Base-by-base conservation (phyloP, 768 basidiomycete species). In the Butyriboletus loyo region DNA sequence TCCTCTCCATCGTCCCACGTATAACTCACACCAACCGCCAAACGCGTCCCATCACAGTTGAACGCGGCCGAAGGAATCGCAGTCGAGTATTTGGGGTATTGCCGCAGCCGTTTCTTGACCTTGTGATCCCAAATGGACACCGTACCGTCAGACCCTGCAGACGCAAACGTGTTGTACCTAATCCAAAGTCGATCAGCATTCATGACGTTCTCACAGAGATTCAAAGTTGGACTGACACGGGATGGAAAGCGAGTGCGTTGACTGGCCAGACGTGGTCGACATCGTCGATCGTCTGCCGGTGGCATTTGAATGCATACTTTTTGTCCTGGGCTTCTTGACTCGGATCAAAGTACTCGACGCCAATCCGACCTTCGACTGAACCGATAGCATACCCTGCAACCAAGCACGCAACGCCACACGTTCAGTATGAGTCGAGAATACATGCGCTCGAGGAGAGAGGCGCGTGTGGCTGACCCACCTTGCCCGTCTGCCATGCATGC, bases 81-180 rank as follows among this genome's bases (percentile, higher is more conserved):
- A 0, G 82, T 77, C 5, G 77, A 71, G 71, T 85, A 93, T 64
- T 90, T 90, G 0, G 87, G 85, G 57, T 90, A 95, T 61, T 96
- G 93, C 24, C 93, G 85, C 48, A 98, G 75, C 2, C 97, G 85
- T 67, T 98, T 98, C 75, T 98, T 97, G 49, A 95, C 87, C 58
- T 87, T 86, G 71, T 95, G 93, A 66, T 98, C 97, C 97, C 97
- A 99, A 53, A 98, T 86, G 0, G 92, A 93, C 38, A 98, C 91
- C 1, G 89, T 89, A 1, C 86, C 86, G 68, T 99, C 97, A 0
- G 93, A 96, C 34, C 97, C 97, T 3, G 87, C 95, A 0, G 95
- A 95, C 0, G 92, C 92, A 61, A 99, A 97, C 0, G 96, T 98
- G 68, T 92, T 95, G 74, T 86, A 86, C 5, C 90, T 92, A 35